Conservation (phyloP, 495 filamentous ascomycete genomes). For the Aspergillus olivimuriae region DNA sequence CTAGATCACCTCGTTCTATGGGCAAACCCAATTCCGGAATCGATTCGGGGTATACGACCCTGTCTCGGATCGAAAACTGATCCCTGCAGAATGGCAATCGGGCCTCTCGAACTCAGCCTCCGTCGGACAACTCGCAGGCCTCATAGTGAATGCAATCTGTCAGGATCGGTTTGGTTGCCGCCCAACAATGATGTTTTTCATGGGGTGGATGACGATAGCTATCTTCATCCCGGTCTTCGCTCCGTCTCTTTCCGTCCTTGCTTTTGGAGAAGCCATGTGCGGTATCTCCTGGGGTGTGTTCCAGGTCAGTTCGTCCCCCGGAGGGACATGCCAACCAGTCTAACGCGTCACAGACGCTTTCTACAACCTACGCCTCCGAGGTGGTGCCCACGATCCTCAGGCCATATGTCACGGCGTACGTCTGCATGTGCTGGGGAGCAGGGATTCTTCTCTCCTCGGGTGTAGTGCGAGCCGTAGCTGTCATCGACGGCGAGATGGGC, state of each 20-base stretch:
- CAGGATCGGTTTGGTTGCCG: conserved; percentile 59
- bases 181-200: conserved; percentile 56
- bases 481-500: conserved; percentile 31
- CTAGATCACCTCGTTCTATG: conserved; percentile 26
- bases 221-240: conserved; percentile 31
- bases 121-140: conserved; percentile 53
- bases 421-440: conserved; percentile 41
- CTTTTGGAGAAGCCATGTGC: conserved; percentile 14
- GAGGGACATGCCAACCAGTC: no score
- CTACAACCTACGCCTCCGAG: conserved; percentile 46
- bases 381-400: conserved; percentile 36
- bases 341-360: no score
- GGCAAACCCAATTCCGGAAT: conserved; percentile 23
- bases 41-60: conserved; percentile 22
- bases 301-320: conserved; percentile 21
- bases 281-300: conserved; percentile 34
- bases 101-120: conserved; percentile 52
- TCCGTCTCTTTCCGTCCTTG: conserved; percentile 10
- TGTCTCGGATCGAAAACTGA: conserved; percentile 20
- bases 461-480: conserved; percentile 31
- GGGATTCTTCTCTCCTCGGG: conserved; percentile 48
- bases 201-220: conserved; percentile 37
- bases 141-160: conserved; percentile 55
- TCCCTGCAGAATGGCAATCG: conserved; percentile 52
- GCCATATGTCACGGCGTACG: conserved; percentile 38